Evolutionary conservation across 2,329 filamentous ascomycete species (phyloP).

Genomic region (Trichoderma sp.): DNA sequence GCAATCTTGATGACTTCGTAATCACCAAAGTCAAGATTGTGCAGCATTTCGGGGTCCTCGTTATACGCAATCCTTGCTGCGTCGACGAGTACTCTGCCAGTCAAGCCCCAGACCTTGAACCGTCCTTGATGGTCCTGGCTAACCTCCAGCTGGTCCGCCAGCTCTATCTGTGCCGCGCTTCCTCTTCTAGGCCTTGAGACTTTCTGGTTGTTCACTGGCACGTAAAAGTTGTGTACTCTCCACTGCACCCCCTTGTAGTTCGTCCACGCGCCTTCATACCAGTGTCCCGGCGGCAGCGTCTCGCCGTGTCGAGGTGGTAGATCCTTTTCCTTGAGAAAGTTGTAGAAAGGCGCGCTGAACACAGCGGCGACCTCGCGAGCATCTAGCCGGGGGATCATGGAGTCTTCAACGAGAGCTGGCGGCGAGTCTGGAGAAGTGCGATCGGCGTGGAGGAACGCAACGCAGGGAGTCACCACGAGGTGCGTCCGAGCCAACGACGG

Average conservation of each 20-base stretch:
- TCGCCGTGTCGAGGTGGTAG: slow-evolving; percentile 44
- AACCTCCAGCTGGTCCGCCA: slow-evolving; percentile 46
- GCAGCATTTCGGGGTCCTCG: slow-evolving; percentile 80
- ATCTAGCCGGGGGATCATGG: slow-evolving; percentile 76
- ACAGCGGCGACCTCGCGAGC: slow-evolving; percentile 90
- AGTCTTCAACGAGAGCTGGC: slow-evolving; percentile 58
- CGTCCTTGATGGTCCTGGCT: slow-evolving; percentile 46
- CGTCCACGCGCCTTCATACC: slow-evolving; percentile 85
- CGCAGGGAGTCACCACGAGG: slow-evolving; percentile 71
- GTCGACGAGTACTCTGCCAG: slow-evolving; percentile 84
- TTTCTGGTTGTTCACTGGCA: slow-evolving; percentile 70
- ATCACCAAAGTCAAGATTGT: slow-evolving; percentile 54
- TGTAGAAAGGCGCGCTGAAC: slow-evolving; percentile 84
- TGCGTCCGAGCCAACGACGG: slow-evolving; percentile 71
- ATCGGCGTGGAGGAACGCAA: slow-evolving; percentile 71
- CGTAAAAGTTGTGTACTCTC: slow-evolving; percentile 88
- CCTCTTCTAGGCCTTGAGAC: slow-evolving; percentile 58
- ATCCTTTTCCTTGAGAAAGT: slow-evolving; percentile 68
- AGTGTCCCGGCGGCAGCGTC: slow-evolving; percentile 55
- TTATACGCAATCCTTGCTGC: slow-evolving; percentile 80
- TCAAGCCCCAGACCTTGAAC: slow-evolving; percentile 95
- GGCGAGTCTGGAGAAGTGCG: slow-evolving; percentile 37
- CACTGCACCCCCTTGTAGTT: slow-evolving; percentile 76
- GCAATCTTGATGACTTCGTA: slow-evolving; percentile 49
- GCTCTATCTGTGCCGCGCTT: slow-evolving; percentile 33